Evolutionary conservation across 768 basidiomycete genomes (phyloP).

Genomic region (Lactarius hengduanensis): DNA sequence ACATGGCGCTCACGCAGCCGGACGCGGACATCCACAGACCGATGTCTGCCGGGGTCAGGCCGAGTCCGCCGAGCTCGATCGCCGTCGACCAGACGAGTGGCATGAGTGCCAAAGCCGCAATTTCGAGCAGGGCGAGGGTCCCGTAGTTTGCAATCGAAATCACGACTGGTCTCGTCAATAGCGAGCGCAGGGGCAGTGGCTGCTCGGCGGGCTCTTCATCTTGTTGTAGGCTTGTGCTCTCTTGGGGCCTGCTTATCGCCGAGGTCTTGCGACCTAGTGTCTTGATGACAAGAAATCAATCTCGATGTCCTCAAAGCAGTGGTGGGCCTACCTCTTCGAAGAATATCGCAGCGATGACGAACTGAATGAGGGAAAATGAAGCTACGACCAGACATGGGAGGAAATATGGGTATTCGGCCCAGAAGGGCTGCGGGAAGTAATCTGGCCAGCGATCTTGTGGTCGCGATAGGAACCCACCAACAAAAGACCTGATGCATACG

Average conservation of each 20-base stretch:
- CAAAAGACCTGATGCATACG: conserved; percentile 6
- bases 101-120: neutral
- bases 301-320: neutral
- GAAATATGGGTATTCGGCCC: conserved; percentile 31
- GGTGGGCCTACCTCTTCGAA: neutral
- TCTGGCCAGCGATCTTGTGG: conserved; percentile 29
- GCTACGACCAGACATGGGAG: conserved; percentile 26
- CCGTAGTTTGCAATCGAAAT: neutral
- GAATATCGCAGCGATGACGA: neutral
- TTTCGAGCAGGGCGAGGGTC: neutral
- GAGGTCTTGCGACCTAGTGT: neutral
- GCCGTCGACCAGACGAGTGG: conserved; percentile 1
- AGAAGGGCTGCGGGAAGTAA: conserved; percentile 28
- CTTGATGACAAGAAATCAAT: neutral
- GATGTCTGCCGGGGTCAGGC: neutral
- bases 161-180: neutral
- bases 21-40: conserved; percentile 2
- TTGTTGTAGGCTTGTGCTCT: neutral
- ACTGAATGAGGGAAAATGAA: neutral
- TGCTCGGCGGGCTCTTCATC: neutral
- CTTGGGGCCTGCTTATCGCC: neutral
- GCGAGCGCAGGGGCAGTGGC: neutral
- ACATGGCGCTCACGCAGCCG: neutral
- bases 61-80: neutral
- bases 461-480: conserved; percentile 29